Evolutionary conservation across 2,329 filamentous ascomycete species (phyloP), one percentile per base, ranked within the genome.

Genomic region (Fonsecaea nubica): DNA sequence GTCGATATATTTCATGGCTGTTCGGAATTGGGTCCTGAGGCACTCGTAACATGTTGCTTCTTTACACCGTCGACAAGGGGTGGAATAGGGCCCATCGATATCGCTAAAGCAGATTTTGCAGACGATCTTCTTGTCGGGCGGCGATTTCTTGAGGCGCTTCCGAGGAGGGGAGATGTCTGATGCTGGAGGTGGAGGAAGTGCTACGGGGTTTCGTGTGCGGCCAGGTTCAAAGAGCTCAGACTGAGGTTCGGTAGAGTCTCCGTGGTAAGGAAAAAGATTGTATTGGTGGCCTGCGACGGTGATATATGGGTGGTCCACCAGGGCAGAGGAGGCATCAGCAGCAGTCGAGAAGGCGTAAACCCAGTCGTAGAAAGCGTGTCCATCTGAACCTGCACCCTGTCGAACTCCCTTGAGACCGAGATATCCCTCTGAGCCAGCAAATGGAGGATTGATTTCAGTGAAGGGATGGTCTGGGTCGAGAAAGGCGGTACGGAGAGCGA

Each of bases 1-100:
- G 30, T 65, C 57, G 35, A 64, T 61, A 50, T 71, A 59, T 9
- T 52, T 38, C 42, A 71, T 42, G 30, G 69, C 67, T 13, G 56
- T 58, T 21, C 53, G 35, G 60, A 72, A 71, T 5, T 64, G 42
- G 6, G 48, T 58, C 40, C 63, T 59, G 4, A 72, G 25, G 38
- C 70, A 72, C 15, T 64, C 64, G 56, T 68, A 62, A 50, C 70
- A 72, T 13, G 48, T 35, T 10, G 62, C 21, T 1, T n/a, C 18
- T 42, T 65, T 58, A 50, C 70, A 72, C 35, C 53, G 33, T 25
- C 54, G 64, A 58, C 70, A 72, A 13, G 70, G 70, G 1, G 56
- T 67, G 12, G 63, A 62, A 60, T 63, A 69, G 21, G 63, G 18
- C 9, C 54, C 64, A 1, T 65, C 62, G 4, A 69, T 36, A 8